Percentiles rank a stretch among this genome's conserved stretches.
These are phyloP conservation scores for Bisporella sp. DNA, from an alignment of 2,329 filamentous ascomycete species.

Conservation along the genomic window DNA sequence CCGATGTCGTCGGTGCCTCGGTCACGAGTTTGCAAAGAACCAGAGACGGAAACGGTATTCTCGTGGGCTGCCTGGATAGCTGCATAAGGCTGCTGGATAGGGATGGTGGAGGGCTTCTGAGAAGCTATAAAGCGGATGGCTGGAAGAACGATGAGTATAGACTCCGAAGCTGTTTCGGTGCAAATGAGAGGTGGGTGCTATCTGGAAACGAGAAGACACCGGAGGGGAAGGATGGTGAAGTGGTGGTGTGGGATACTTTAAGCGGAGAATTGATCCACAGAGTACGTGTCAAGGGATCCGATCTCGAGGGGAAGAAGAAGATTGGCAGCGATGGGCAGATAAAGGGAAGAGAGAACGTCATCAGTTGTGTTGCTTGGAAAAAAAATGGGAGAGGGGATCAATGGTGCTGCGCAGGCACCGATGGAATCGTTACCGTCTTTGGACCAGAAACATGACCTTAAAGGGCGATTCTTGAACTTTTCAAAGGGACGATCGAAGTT, in stretches of 20 bases:
- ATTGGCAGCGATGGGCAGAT: slow-evolving; percentile 54
- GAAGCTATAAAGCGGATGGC: slow-evolving; percentile 55
- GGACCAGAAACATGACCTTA: slow-evolving; percentile 29
- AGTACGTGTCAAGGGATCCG: slow-evolving; percentile 39
- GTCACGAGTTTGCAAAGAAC: slow-evolving; percentile 73
- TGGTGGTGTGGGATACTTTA: slow-evolving; percentile 78
- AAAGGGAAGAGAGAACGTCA: slow-evolving; percentile 51
- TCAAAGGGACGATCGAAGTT: too few species aligned
- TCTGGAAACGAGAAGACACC: slow-evolving; percentile 63
- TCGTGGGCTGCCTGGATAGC: slow-evolving; percentile 72
- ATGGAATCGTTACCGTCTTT: slow-evolving; percentile 58
- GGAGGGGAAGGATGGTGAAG: slow-evolving; percentile 17
- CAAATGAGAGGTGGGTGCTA: slow-evolving; percentile 69
- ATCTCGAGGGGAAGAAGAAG: slow-evolving; percentile 35
- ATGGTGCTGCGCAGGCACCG: slow-evolving; percentile 59
- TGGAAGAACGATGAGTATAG: slow-evolving; percentile 31
- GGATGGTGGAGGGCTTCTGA: slow-evolving; percentile 63
- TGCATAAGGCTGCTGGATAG: slow-evolving; percentile 77
- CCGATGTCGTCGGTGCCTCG: slow-evolving; percentile 61
- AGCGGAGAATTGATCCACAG: slow-evolving; percentile 61
- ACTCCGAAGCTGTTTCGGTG: slow-evolving; percentile 49
- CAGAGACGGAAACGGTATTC: slow-evolving; percentile 63
- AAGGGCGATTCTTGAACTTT: neutral
- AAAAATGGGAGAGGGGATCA: slow-evolving; percentile 56
- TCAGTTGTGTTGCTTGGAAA: slow-evolving; percentile 57